Base-by-base conservation (phyloP, 1,139 yeast genomes). In the Hanseniaspora uvarum region DNA sequence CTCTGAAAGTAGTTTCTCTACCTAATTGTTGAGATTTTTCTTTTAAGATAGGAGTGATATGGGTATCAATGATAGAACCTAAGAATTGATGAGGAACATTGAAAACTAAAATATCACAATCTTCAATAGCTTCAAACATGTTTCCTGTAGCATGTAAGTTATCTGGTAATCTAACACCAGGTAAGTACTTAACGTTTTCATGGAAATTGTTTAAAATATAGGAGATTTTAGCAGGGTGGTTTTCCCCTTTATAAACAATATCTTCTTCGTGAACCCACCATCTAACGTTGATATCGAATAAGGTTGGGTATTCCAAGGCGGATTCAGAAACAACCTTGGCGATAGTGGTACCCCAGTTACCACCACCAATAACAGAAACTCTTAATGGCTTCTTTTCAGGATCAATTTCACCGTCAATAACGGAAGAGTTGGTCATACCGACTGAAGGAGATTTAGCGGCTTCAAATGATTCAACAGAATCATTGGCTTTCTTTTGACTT, bases 231-330 rank as follows among this genome's bases (percentile, higher is more conserved):
- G 53, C 53, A 24, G 53, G 53, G 14, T 49, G 53, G 33, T 51
- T 38, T 68, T 71, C 69, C 57, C 83, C 95, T 54, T 80, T 80
- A n/a, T 49, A 49, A 36, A 41, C 21, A 55, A 81, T 70, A 57
- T 75, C 67, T 71, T 89, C 97, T 69, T 89, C 89, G 64, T 75
- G 86, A 30, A 89, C 97, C 97, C 97, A 89, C 96, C 89, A 88
- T 62, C 81, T 79, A 46, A 89, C 96, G 50, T 76, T 71, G 56
- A 72, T 69, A 53, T 78, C 77, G 66, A 89, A 89, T 30, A 46
- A 16, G 14, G 26, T 40, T n/a, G 50, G 52, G 59, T 85, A 69
- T 43, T 79, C 73, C 24, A 87, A 80, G 47, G 89, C 73, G 70
- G 87, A 88, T 70, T 89, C 96, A 37, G 96, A 88, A 39, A 88